A percentile compares a stretch with the other conserved stretches of the same genome.
phyloP scores from a whole-genome alignment of 1,284 basidiomycete genomes.

The Sanghuangporus baumii region DNA sequence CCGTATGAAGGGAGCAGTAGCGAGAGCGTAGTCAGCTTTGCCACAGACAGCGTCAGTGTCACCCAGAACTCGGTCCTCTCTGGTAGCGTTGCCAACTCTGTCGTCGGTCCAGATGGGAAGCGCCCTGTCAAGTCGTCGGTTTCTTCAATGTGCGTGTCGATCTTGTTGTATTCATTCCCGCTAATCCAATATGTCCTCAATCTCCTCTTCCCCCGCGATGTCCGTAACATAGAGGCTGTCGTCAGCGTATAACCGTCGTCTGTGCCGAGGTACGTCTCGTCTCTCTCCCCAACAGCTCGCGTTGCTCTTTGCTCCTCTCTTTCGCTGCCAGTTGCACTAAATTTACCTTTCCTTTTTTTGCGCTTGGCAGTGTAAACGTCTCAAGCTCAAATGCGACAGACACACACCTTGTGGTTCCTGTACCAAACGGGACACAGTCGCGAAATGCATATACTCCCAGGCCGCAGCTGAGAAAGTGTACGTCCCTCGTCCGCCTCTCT shows the following conservation, averaged over 20 bases:
- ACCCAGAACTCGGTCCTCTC: not conserved
- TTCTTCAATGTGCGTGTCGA: not conserved
- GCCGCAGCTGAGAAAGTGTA: constrained; percentile 80
- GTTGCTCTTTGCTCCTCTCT: constrained; percentile 2
- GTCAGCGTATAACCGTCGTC: constrained; percentile 74
- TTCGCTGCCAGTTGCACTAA: constrained; percentile 13
- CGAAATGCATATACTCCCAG: constrained; percentile 68
- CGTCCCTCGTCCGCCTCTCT: constrained; percentile 25
- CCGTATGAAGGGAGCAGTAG: not conserved
- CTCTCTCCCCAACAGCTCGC: not conserved
- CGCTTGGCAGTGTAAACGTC: constrained; percentile 62
- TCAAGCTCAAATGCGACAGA: constrained; percentile 77
- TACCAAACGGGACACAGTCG: constrained; percentile 67
- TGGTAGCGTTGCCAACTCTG: not conserved
- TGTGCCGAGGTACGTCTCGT: constrained; percentile 61
- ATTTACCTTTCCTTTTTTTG: not conserved
- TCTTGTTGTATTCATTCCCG: not conserved
- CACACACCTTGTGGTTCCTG: constrained; percentile 70
- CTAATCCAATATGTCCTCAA: not conserved
- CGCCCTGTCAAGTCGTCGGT: not conserved
- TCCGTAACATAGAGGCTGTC: constrained; percentile 33
- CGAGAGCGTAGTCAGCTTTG: constrained; percentile 6
- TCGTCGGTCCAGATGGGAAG: not conserved
- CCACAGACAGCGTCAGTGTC: not conserved
- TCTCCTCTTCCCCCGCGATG: not conserved